These are phyloP conservation scores for Aspergillus ruber DNA, from an alignment of 2,329 filamentous ascomycete genomes.

Conservation along the genomic window DNA sequence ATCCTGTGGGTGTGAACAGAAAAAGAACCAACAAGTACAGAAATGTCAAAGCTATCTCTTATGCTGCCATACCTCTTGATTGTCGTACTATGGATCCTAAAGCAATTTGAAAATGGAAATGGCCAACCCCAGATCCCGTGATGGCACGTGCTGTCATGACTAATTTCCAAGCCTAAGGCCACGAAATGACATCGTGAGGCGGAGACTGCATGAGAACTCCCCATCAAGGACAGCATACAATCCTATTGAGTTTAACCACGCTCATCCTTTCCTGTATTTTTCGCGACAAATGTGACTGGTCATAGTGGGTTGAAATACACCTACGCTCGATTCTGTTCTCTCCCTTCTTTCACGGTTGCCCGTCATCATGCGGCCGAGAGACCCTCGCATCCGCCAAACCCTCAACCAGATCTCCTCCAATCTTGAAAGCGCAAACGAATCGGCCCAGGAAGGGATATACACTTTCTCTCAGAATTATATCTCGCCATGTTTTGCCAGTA, in stretches of 20 bases:
- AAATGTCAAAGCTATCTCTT: neutral
- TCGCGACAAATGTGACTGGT: neutral
- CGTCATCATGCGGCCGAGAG: constrained; percentile 56
- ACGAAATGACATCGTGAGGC: constrained; percentile 19
- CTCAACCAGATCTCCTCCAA: constrained; percentile 91
- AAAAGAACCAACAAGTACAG: neutral
- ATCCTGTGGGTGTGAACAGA: constrained; percentile 24
- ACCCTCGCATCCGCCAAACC: constrained; percentile 84
- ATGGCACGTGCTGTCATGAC: constrained; percentile 20
- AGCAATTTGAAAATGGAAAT: neutral
- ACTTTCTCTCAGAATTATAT: constrained; percentile 82
- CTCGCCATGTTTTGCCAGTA: constrained; percentile 66
- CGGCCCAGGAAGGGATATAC: constrained; percentile 86
- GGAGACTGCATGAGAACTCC: neutral
- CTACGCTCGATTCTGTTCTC: neutral
- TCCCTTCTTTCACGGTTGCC: neutral
- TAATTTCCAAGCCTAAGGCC: constrained; percentile 10
- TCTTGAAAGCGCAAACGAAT: constrained; percentile 82
- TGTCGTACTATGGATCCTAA: neutral
- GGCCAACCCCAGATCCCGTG: neutral
- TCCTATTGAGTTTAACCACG: neutral
- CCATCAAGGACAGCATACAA: neutral
- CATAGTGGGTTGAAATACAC: neutral
- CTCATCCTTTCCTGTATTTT: neutral
- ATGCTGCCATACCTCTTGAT: neutral